A percentile compares a stretch with the other conserved stretches of the same genome.
phyloP scores from a whole-genome alignment of 805 yeast species.

The Candida patagonica region DNA sequence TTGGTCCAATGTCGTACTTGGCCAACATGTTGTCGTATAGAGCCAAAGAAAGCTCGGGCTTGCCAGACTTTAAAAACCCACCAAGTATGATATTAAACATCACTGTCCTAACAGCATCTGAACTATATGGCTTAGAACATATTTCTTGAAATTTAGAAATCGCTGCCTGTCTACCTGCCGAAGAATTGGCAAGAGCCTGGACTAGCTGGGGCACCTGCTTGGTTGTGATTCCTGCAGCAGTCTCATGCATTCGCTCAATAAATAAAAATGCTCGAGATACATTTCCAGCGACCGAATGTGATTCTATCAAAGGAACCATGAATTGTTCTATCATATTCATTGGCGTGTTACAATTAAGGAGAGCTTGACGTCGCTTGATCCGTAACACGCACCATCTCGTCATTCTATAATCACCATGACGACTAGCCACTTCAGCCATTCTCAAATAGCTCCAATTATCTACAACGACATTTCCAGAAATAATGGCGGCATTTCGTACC shows the following conservation, averaged over 20 bases:
- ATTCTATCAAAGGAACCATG: slow-evolving; percentile 11
- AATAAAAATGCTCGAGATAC: slow-evolving; percentile 18
- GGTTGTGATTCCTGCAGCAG: slow-evolving; percentile 13
- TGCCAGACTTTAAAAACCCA: not conserved
- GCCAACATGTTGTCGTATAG: not conserved
- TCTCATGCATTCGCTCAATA: slow-evolving; percentile 17
- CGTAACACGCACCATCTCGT: slow-evolving; percentile 23
- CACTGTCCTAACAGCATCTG: not conserved
- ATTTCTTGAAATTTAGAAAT: not conserved
- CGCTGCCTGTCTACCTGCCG: not conserved
- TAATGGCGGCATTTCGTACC: slow-evolving; percentile 20
- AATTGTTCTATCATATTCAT: slow-evolving; percentile 5
- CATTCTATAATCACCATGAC: slow-evolving; percentile 21
- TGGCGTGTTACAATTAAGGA: not conserved
- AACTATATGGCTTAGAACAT: slow-evolving; percentile 1
- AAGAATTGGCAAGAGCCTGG: slow-evolving; percentile 8
- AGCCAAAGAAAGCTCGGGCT: not conserved
- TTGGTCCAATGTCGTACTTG: slow-evolving; percentile 3
- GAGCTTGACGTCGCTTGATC: slow-evolving; percentile 18
- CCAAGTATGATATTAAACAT: slow-evolving; percentile 1
- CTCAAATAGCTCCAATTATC: slow-evolving; percentile 23
- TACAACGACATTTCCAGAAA: slow-evolving; percentile 25
- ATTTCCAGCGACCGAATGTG: slow-evolving; percentile 11
- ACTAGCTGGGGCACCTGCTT: slow-evolving; percentile 18
- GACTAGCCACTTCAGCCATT: slow-evolving; percentile 21